Base-by-base conservation (phyloP, 371 early-diverging fungal species). In the Mortierella sp. region DNA sequence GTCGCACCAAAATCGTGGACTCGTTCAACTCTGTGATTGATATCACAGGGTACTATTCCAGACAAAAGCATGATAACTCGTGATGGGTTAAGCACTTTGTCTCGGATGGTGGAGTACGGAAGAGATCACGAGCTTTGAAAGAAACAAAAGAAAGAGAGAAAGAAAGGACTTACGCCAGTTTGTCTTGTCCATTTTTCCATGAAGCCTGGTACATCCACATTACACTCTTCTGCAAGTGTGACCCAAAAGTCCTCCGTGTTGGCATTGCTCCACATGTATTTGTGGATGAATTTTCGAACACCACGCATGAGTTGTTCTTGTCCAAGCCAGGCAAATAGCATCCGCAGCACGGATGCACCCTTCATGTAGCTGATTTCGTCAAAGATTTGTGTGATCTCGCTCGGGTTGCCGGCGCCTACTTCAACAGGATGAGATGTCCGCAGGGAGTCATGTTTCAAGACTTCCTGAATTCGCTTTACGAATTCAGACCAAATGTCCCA, bases 391-490 rank as follows among this genome's bases (percentile, higher is more conserved):
- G 84, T 81, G 60, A 95, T 93, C 62, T 95, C 93, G 43, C 86
- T 82, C 7, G 96, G 89, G 67, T 93, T 88, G n/a, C 83, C 83
- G 16, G 98, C 97, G 14, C 86, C 86, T 0, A 97, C 97, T 67
- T 96, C 94, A 57, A 99, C 94, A 12, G 97, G 94, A 75, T 98
- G 98, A n/a, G 93, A 91, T 26, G 91, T 90, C n/a, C 93, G 87
- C 53, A 96, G 75, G 5, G 92, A 81, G 74, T 99, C 98, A 15
- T 95, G 86, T 9, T 75, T 71, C 66, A 96, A 83, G 4, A 92
- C 98, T 11, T 83, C 66, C 65, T 91, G 88, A 60, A 92, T 85
- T 60, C 91, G 91, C 37, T 89, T 88, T 21, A 95, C 86, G 83
- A 80, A 80, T 56, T 73, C 74, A 19, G 80, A 70, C 93, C 94